Base-by-base conservation (phyloP, 176 grass and related monocot species). In the Rhynchospora pubera region DNA sequence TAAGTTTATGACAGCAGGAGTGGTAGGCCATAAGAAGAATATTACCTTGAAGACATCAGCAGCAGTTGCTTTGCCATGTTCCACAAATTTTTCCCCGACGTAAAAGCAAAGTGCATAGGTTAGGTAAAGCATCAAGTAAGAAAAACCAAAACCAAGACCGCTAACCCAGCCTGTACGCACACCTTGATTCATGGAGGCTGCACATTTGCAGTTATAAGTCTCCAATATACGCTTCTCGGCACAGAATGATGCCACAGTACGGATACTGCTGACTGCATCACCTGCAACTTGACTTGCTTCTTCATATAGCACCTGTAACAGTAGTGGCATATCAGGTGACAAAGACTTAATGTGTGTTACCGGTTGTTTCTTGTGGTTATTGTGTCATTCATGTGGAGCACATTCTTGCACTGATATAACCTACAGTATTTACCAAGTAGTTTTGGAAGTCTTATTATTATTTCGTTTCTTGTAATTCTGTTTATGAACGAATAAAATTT, bases 101-200 rank as follows among this genome's bases (percentile, higher is more conserved):
- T 91, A 91, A 81, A 91, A 91, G 66, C 82, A 87, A 57, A 87
- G 85, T 9, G 85, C 85, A 82, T 91, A 91, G 69, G 85, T 87
- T 9, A 26, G 84, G 47, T 84, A 91, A 10, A 85, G 50, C 32
- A 91, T 24, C 7, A 91, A 85, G 60, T 79, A 87, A 15, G 85
- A 91, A 72, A 91, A 28, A 42, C 89, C 89, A 16, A 90, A 91
- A 47, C 82, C 82, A 67, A 87, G 74, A 57, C 89, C 89, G 52
- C 89, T 84, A 50, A 87, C 82, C 77, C 79, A 65, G 52, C 89
- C 89, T 87, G 83, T 83, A 28, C 89, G 85, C 43, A 85, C 86
- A 57, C 89, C 85, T 76, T 90, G 81, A 12, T 18, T 79, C 59
- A 82, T 59, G 43, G 89, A 86, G 52, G 34, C 85, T 69, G 78